Conservation (phyloP, 2,329 filamentous ascomycete genomes). For the Colletotrichum trifolii region DNA sequence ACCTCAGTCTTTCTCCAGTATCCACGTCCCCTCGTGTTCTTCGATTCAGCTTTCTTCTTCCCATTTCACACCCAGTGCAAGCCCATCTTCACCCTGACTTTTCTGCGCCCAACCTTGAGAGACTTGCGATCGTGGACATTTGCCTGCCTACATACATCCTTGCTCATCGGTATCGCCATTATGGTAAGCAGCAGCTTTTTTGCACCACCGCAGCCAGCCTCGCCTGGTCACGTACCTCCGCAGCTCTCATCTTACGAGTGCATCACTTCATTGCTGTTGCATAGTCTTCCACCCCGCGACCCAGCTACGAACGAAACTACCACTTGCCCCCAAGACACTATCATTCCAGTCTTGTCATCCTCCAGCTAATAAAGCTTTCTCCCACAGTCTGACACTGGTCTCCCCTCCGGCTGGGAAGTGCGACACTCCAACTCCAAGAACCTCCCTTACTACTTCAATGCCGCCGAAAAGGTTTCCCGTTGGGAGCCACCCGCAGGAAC, state of each 20-base stretch:
- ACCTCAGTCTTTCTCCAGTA: too few species aligned
- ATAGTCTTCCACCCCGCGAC: too few species aligned
- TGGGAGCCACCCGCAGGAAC: constrained; percentile 94
- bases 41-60: constrained; percentile 7
- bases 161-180: constrained; percentile 10
- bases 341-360: constrained; percentile 9
- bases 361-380: constrained; percentile 10
- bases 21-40: constrained; percentile 8
- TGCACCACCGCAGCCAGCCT: too few species aligned
- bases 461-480: constrained; percentile 84
- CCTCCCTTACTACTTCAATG: constrained; percentile 98
- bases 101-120: neutral
- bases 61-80: neutral
- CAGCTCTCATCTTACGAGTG: too few species aligned
- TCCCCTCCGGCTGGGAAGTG: constrained; percentile 92
- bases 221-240: too few species aligned
- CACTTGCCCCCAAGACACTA: constrained; percentile 18
- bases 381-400: constrained; percentile 76
- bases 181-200: constrained; percentile 16
- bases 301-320: neutral
- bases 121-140: too few species aligned
- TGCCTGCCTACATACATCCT: too few species aligned
- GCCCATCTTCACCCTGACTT: neutral
- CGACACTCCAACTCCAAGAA: constrained; percentile 98
- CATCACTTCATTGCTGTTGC: neutral